These are phyloP conservation scores for Paramyrothecium sp. DNA, from an alignment of 2,329 filamentous ascomycete genomes.

Conservation along the genomic window DNA sequence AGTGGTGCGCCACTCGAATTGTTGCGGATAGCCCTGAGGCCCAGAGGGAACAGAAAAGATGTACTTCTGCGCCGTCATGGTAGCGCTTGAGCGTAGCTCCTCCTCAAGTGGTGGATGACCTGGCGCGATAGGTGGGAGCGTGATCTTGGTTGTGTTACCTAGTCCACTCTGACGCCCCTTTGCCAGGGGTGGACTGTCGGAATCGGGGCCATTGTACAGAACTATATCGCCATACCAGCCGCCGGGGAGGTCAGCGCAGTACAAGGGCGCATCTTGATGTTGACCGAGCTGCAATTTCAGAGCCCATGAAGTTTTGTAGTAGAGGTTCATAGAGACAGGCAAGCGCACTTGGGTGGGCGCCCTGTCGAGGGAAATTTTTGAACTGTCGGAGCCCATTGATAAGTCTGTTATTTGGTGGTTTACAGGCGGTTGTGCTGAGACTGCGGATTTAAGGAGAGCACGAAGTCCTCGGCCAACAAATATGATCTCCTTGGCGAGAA, in stretches of 20 bases:
- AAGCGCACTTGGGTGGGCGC: conserved; percentile 3
- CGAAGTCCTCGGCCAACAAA: no score
- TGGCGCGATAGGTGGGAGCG: conserved; percentile 8
- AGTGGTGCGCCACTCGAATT: conserved; percentile 43
- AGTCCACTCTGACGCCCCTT: conserved; percentile 4
- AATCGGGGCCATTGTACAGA: conserved; percentile 9
- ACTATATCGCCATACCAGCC: conserved; percentile 12
- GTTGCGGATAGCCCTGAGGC: conserved; percentile 31
- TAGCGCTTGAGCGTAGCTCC: conserved; percentile 8
- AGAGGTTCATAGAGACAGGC: conserved; percentile 9
- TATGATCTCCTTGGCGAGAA: no score
- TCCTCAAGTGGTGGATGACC: conserved; percentile 6
- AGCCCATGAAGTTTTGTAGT: conserved; percentile 5
- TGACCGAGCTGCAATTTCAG: conserved; percentile 9
- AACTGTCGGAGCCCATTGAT: conserved; percentile 13
- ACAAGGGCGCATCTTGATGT: conserved; percentile 3
- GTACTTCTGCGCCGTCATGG: conserved; percentile 18
- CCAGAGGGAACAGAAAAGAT: conserved; percentile 25
- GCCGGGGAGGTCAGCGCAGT: conserved; percentile 5
- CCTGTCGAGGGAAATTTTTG: conserved; percentile 6
- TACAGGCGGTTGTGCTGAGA: no score
- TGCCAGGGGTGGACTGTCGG: conserved; percentile 4
- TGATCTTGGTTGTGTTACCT: conserved; percentile 7
- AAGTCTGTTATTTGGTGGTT: background rate
- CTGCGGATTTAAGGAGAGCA: no score